These are phyloP conservation scores for Quercus lobata DNA, from an alignment of 331 rosid species.

Conservation along the genomic window DNA sequence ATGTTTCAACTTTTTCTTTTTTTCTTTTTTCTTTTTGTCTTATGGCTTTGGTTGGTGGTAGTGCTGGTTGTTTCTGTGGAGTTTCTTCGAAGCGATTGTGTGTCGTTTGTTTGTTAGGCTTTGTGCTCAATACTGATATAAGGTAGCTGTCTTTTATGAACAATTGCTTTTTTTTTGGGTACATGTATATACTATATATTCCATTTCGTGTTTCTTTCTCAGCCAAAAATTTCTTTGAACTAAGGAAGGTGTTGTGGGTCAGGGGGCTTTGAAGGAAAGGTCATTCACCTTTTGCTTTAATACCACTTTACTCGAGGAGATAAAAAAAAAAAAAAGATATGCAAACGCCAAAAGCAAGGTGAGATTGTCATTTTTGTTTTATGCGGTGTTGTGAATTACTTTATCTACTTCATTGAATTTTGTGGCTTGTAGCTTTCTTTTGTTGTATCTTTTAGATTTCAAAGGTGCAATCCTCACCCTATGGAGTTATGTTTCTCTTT, in stretches of 20 bases:
- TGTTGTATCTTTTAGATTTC: background rate
- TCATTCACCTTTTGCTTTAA: slow-evolving; percentile 22
- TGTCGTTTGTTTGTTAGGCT: slow-evolving; percentile 48
- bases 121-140: slow-evolving; percentile 46
- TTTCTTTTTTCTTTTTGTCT: slow-evolving; percentile 1
- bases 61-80: slow-evolving; percentile 82
- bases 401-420: background rate
- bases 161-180: slow-evolving; percentile 4
- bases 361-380: slow-evolving; percentile 25
- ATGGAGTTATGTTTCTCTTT: background rate
- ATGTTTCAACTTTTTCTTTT: slow-evolving; percentile 18
- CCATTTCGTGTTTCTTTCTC: slow-evolving; percentile 45
- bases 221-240: slow-evolving; percentile 31
- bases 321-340: slow-evolving; percentile 34
- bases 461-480: background rate
- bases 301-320: background rate
- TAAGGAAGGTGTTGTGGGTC: slow-evolving; percentile 59
- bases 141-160: slow-evolving; percentile 31
- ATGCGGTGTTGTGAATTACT: background rate
- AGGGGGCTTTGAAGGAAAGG: slow-evolving; percentile 33
- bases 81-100: slow-evolving; percentile 83
- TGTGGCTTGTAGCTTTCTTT: background rate
- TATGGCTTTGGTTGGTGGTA: slow-evolving; percentile 67
- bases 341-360: slow-evolving; percentile 89
- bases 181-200: slow-evolving; percentile 35